Conservation (phyloP, 176 grass and related monocot genomes). For the Oryza meyeriana region DNA sequence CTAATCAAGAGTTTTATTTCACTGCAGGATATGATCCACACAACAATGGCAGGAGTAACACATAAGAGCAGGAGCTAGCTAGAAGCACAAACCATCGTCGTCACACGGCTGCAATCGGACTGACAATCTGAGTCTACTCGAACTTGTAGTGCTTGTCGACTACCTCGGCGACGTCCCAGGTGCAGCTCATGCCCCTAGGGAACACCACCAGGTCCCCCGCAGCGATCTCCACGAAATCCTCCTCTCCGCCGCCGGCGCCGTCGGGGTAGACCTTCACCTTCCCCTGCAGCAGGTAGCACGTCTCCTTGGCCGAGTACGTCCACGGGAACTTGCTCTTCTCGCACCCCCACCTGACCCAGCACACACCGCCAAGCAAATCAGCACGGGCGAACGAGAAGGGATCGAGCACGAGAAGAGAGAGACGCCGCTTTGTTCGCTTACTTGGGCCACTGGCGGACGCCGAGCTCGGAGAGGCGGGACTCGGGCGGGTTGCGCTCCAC, state of each 20-base stretch:
- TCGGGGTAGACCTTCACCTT: slow-evolving; percentile 98
- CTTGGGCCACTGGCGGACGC: slow-evolving; percentile 89
- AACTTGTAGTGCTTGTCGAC: slow-evolving; percentile 97
- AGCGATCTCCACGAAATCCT: slow-evolving; percentile 82
- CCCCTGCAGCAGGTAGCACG: slow-evolving; percentile 89
- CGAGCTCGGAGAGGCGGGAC: slow-evolving; percentile 70
- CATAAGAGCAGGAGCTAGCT: background rate
- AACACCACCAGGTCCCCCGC: slow-evolving; percentile 93
- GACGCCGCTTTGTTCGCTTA: slow-evolving; percentile 30
- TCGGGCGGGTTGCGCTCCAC: slow-evolving; percentile 84
- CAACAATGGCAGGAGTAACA: too few relatives aligned
- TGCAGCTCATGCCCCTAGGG: slow-evolving; percentile 92
- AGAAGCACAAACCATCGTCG: background rate
- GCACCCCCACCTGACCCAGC: slow-evolving; percentile 77
- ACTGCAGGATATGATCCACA: too few relatives aligned
- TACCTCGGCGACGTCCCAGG: slow-evolving; percentile 85
- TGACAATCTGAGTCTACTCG: slow-evolving; percentile 35
- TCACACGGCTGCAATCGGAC: background rate
- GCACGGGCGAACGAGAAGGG: background rate
- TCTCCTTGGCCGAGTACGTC: slow-evolving; percentile 93
- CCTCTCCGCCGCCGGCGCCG: slow-evolving; percentile 25
- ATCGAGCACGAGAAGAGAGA: background rate
- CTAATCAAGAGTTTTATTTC: too few relatives aligned
- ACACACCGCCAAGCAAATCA: background rate
- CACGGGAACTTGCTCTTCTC: slow-evolving; percentile 83